Base-by-base conservation (phyloP, 768 basidiomycete genomes). In the Boletus reticuloceps region DNA sequence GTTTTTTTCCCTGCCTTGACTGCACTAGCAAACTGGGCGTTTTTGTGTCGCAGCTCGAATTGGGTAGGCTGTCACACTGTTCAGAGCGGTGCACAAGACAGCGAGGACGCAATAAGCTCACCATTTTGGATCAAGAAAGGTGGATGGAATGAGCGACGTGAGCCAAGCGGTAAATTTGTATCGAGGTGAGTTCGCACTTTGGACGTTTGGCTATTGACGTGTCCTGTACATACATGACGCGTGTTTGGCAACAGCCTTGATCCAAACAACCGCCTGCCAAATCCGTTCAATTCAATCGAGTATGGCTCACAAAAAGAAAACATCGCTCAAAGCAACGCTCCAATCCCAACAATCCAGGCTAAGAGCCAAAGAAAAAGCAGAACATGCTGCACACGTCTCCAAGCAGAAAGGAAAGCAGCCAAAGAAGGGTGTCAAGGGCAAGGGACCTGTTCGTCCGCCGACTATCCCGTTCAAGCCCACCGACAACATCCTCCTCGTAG, bases 41-140 rank as follows among this genome's bases (percentile, higher is more conserved):
- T 94, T 71, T 83, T 82, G 65, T 84, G 82, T 62, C 88, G 85
- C 73, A 91, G 79, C 65, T 92, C 90, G 69, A 89, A 91, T 77
- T 88, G 82, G 51, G 86, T 89, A 50, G 89, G 89, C 88, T 91
- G 64, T 9, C 6, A 45, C 39, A 4, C 22, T 32, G 1, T 19
- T 50, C 14, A 66, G 54, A 7, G 5, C 12, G 4, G 7, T 12
- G 25, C 4, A 16, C 20, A 31, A 14, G 2, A 11, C 14, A 6
- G 25, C 27, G 14, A 6, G n/a, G 7, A 42, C 20, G 27, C 16
- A 32, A 37, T 17, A 50, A 29, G 60, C 68, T n/a, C 41, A 74
- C 74, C 76, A 77, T 77, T 51, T 43, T 43, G 7, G 32, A 16
- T 8, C 8, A 10, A 36, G 39, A 32, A 46, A n/a, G 40, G 20